A percentile compares a stretch with the other conserved stretches of the same genome.
phyloP scores from a whole-genome alignment of 2,329 filamentous ascomycete species.

The Ophiostoma sp. region DNA sequence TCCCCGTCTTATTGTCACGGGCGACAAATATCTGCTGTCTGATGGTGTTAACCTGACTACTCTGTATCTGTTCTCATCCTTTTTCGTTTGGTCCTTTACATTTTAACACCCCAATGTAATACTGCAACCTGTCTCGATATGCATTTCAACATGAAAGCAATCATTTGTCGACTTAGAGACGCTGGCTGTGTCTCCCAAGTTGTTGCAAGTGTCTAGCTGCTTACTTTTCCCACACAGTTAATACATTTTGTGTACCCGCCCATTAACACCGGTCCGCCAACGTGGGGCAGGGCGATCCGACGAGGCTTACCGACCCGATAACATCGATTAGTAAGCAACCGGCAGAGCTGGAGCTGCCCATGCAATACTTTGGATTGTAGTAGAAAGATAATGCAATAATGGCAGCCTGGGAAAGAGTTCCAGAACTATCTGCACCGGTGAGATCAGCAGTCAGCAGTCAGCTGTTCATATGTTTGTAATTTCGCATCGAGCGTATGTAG shows the following conservation, averaged over 20 bases:
- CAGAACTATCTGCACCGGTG: background rate
- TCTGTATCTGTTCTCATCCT: too few species aligned
- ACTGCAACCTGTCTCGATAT: background rate
- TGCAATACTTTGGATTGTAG: too few species aligned
- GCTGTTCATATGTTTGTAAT: background rate
- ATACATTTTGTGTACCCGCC: constrained; percentile 1
- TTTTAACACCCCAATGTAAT: background rate
- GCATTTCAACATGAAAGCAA: background rate
- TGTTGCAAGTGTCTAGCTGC: background rate
- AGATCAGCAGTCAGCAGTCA: background rate
- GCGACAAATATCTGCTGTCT: background rate
- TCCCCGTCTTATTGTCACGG: background rate
- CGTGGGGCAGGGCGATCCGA: background rate
- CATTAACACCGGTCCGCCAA: background rate
- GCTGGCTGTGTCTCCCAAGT: background rate
- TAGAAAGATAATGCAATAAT: background rate
- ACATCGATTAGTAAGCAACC: background rate
- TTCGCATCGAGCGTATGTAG: background rate
- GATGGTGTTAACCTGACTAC: background rate
- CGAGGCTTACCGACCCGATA: background rate
- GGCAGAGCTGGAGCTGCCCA: too few species aligned
- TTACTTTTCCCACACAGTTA: background rate
- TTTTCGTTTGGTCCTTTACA: background rate
- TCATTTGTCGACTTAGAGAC: background rate
- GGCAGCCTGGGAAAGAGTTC: background rate